Evolutionary conservation across 2,329 filamentous ascomycete genomes (phyloP).

Genomic region (Cercospora brassicicola): DNA sequence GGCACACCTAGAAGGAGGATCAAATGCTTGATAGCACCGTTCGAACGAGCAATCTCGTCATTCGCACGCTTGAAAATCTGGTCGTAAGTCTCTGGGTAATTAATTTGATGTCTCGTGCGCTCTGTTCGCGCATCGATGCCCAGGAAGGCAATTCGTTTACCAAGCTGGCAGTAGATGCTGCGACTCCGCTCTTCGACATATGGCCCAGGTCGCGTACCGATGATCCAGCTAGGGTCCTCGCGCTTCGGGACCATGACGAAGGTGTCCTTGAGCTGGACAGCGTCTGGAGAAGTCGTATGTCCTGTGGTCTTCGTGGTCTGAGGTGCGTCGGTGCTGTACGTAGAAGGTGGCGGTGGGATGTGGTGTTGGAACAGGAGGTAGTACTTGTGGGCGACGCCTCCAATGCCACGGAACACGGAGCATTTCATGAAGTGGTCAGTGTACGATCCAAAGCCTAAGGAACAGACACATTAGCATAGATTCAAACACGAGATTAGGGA

Average conservation of each 20-base stretch:
- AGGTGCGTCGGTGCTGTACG: conserved; percentile 74
- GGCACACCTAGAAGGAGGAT: conserved; percentile 68
- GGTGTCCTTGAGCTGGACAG: conserved; percentile 69
- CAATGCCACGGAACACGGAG: conserved; percentile 64
- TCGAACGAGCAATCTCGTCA: conserved; percentile 51
- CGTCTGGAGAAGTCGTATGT: conserved; percentile 60
- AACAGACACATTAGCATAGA: conserved; percentile 44
- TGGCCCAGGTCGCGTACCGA: conserved; percentile 69
- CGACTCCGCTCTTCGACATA: conserved; percentile 64
- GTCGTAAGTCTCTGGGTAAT: conserved; percentile 69
- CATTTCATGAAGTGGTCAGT: conserved; percentile 68
- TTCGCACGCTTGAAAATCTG: conserved; percentile 59
- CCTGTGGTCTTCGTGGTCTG: conserved; percentile 51
- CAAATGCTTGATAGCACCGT: conserved; percentile 62
- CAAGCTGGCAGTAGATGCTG: conserved; percentile 63
- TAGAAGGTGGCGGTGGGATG: conserved; percentile 77
- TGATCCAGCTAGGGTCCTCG: conserved; percentile 73
- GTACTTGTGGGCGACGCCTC: conserved; percentile 57
- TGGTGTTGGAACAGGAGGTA: conserved; percentile 72
- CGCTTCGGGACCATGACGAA: conserved; percentile 63
- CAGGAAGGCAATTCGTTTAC: conserved; percentile 63
- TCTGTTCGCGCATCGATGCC: conserved; percentile 64
- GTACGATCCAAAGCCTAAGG: conserved; percentile 52
- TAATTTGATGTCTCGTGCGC: conserved; percentile 89
- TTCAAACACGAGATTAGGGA: background rate